phyloP scores from a whole-genome alignment of 2,329 filamentous ascomycete genomes.

The Colletotrichum spaethianum region DNA sequence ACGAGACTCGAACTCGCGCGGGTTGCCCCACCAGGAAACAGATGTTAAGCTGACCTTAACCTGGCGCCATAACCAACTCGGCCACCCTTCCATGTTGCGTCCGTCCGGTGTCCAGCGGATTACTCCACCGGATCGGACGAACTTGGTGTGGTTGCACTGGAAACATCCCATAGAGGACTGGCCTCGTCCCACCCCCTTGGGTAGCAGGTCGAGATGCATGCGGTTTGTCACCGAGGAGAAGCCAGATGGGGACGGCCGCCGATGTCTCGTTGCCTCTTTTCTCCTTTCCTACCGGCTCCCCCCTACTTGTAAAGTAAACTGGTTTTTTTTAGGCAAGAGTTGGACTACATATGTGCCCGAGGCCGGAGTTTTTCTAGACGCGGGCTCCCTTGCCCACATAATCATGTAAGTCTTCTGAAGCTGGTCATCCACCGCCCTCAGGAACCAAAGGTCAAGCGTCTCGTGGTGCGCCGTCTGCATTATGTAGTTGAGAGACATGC shows the following conservation, averaged over 20 bases:
- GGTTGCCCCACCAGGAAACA: slow-evolving; percentile 25
- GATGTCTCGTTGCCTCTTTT: not conserved
- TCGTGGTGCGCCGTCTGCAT: not conserved
- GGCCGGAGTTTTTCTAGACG: not conserved
- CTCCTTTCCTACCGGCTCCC: not conserved
- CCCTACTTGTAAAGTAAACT: not conserved
- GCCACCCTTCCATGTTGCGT: slow-evolving; percentile 5
- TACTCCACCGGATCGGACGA: not conserved
- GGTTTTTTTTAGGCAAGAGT: not conserved
- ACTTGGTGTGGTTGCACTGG: accelerated
- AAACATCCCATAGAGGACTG: not conserved
- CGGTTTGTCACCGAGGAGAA: not conserved
- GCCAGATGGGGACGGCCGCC: not conserved
- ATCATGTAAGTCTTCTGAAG: not conserved
- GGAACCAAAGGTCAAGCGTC: not conserved
- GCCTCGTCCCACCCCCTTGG: not conserved
- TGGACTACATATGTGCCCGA: not conserved
- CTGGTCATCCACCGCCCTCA: not conserved
- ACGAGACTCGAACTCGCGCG: slow-evolving; percentile 29
- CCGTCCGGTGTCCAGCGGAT: not conserved
- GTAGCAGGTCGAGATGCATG: not conserved
- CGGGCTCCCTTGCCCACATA: not conserved
- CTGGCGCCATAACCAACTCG: slow-evolving; percentile 29
- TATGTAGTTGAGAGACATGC: slow-evolving; percentile 23
- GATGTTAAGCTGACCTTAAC: slow-evolving; percentile 28